Percentiles rank a stretch among this genome's conserved stretches.
Conservation (phyloP, 1,139 yeast species). For the Lodderomyces elongisporus region DNA sequence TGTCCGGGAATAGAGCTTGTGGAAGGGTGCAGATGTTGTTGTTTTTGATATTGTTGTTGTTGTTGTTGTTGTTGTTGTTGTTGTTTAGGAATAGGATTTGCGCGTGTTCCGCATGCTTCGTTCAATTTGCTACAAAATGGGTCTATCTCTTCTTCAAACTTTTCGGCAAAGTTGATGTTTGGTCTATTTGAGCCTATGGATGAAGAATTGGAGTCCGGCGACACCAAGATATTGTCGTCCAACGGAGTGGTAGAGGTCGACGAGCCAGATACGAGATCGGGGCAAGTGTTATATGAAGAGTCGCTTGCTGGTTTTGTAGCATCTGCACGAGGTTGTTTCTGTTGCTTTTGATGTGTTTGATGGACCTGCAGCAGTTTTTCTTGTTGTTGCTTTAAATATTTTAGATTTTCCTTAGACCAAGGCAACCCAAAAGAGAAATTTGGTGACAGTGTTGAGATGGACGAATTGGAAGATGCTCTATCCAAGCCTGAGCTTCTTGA, state of each 20-base stretch:
- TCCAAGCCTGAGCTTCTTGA: slow-evolving; percentile 12
- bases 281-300: slow-evolving; percentile 14
- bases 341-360: too few relatives aligned
- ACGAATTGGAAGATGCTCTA: slow-evolving; percentile 17
- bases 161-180: slow-evolving; percentile 16
- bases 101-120: slow-evolving; percentile 81
- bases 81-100: slow-evolving; percentile 60
- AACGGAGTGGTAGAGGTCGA: slow-evolving; percentile 38
- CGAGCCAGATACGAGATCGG: slow-evolving; percentile 34
- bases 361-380: slow-evolving; percentile 8
- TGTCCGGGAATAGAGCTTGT: too few relatives aligned
- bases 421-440: slow-evolving; percentile 23
- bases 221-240: slow-evolving; percentile 34
- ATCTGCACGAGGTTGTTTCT: slow-evolving; percentile 3
- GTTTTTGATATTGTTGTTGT: slow-evolving; percentile 5
- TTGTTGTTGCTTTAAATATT: slow-evolving; percentile 9
- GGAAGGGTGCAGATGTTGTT: slow-evolving; percentile 4
- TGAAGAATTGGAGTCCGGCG: slow-evolving; percentile 23
- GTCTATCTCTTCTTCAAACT: slow-evolving; percentile 41
- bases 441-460: slow-evolving; percentile 16
- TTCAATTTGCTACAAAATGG: slow-evolving; percentile 73
- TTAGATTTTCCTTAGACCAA: slow-evolving; percentile 28
- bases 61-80: too few relatives aligned
- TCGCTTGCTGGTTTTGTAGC: slow-evolving; percentile 4
- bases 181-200: slow-evolving; percentile 13